These are phyloP conservation scores for Saccharomycopsis guyanensis DNA, from an alignment of 805 yeast genomes.

Conservation along the genomic window DNA sequence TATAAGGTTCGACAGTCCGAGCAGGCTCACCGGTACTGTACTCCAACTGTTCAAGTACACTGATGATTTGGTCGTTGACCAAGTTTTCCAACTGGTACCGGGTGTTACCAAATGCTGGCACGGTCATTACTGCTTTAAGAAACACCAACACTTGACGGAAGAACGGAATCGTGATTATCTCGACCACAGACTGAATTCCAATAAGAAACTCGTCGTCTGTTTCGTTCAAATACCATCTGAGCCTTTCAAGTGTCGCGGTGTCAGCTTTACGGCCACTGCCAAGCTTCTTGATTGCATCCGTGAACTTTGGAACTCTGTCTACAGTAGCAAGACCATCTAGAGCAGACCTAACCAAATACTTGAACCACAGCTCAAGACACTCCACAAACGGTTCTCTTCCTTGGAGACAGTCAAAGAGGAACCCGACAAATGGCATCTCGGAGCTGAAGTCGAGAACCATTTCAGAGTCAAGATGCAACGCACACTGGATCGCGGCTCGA, in stretches of 20 bases:
- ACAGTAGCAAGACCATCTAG: no score
- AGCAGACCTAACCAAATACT: no score
- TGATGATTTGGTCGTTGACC: constrained; percentile 11
- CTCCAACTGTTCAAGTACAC: constrained; percentile 8
- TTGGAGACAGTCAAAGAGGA: neutral
- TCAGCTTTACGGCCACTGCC: neutral
- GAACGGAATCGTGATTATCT: constrained; percentile 5
- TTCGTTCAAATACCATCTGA: neutral
- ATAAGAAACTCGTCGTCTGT: constrained; percentile 8
- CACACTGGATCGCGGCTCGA: constrained; percentile 9
- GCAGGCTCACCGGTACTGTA: neutral
- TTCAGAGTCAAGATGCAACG: neutral
- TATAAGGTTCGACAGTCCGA: constrained; percentile 11
- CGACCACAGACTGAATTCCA: constrained; percentile 9
- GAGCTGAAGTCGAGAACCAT: neutral
- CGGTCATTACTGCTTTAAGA: neutral
- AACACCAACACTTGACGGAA: constrained; percentile 12
- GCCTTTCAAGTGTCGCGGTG: no score
- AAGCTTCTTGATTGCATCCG: neutral
- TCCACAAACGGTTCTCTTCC: neutral
- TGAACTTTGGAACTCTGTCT: neutral
- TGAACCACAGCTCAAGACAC: neutral
- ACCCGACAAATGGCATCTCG: neutral
- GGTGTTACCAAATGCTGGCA: constrained; percentile 1
- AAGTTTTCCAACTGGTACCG: constrained; percentile 5